Conservation (phyloP, 345 rosid species). For the Limnanthes douglasii region DNA sequence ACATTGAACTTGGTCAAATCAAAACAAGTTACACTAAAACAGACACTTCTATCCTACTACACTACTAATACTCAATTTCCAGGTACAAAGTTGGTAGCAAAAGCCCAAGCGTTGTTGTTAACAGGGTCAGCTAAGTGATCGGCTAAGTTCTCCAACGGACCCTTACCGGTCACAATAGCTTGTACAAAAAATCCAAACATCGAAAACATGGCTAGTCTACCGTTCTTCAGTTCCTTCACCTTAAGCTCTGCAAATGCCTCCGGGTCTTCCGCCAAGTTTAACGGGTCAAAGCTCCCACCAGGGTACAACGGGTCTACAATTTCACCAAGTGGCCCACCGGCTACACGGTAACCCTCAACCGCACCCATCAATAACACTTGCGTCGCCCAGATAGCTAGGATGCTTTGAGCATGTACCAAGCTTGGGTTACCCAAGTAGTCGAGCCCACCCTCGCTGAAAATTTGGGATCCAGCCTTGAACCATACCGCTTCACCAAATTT, state of each 20-base stretch:
- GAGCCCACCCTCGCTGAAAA: slow-evolving; percentile 74
- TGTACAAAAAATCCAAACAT: slow-evolving; percentile 82
- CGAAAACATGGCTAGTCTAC: slow-evolving; percentile 76
- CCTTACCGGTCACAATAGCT: slow-evolving; percentile 80
- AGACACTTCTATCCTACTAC: too few species aligned
- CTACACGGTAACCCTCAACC: slow-evolving; percentile 60
- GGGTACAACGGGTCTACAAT: slow-evolving; percentile 64
- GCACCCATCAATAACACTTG: slow-evolving; percentile 67
- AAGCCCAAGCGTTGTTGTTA: slow-evolving; percentile 85
- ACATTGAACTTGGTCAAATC: too few species aligned
- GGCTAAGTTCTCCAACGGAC: slow-evolving; percentile 64
- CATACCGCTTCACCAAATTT: slow-evolving; percentile 20
- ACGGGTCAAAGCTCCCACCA: slow-evolving; percentile 76
- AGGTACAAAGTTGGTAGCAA: slow-evolving; percentile 78
- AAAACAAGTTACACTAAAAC: too few species aligned
- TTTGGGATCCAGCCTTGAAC: slow-evolving; percentile 37
- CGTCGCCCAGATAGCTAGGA: slow-evolving; percentile 65
- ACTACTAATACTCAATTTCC: slow-evolving; percentile 85
- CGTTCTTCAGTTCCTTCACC: slow-evolving; percentile 77
- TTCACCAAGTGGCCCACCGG: slow-evolving; percentile 62
- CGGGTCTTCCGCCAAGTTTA: slow-evolving; percentile 64
- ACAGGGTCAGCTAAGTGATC: slow-evolving; percentile 82
- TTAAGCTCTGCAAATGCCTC: slow-evolving; percentile 74
- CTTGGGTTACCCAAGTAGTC: slow-evolving; percentile 83
- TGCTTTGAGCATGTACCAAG: slow-evolving; percentile 69